phyloP scores from a whole-genome alignment of 2,329 filamentous ascomycete genomes.

The Aspergillus unguis region DNA sequence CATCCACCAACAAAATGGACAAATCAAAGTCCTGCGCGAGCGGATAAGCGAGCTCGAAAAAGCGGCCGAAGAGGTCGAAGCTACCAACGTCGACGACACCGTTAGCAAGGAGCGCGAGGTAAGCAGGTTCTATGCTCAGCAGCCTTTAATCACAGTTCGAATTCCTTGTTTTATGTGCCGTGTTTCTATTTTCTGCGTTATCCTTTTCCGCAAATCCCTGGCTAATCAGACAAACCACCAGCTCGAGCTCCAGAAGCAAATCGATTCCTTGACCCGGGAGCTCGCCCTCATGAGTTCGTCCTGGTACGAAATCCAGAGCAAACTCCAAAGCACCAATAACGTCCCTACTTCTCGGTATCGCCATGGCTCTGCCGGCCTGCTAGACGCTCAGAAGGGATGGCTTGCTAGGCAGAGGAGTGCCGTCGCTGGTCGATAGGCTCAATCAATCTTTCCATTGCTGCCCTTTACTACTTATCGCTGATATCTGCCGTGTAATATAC shows the following conservation, averaged over 20 bases:
- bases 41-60: conserved; percentile 41
- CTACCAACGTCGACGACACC: conserved; percentile 32
- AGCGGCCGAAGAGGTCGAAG: conserved; percentile 29
- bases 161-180: not conserved
- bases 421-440: conserved; percentile 34
- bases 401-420: conserved; percentile 43
- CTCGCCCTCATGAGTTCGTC: conserved; percentile 46
- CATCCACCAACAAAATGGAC: conserved; percentile 43
- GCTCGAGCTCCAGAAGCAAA: conserved; percentile 41
- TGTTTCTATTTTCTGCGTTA: not conserved
- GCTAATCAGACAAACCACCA: conserved; percentile 20
- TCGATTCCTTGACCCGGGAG: conserved; percentile 42
- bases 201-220: not conserved
- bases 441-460: not conserved
- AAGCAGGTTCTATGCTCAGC: conserved; percentile 13
- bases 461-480: not conserved
- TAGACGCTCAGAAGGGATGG: conserved; percentile 44
- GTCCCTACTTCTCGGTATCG: conserved; percentile 41
- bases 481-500: not conserved
- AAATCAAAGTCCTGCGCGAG: conserved; percentile 42
- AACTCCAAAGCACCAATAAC: conserved; percentile 45
- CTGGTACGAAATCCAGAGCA: conserved; percentile 47
- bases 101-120: conserved; percentile 43
- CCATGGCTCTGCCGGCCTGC: conserved; percentile 30
- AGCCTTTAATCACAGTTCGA: not conserved